phyloP scores from a whole-genome alignment of 306 rosid genomes.

The Malus asiatica region DNA sequence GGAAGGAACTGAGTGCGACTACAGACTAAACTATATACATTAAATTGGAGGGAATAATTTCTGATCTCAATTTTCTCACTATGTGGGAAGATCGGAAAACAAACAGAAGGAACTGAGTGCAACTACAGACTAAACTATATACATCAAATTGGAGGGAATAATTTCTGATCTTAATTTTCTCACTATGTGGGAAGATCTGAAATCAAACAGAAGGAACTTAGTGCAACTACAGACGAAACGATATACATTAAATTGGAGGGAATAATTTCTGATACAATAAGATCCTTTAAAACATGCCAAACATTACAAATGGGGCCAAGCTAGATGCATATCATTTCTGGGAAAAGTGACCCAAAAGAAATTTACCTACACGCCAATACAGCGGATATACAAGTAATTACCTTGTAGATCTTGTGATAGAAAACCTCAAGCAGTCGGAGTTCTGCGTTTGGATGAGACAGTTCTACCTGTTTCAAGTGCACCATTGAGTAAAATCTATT shows the following conservation, averaged over 20 bases:
- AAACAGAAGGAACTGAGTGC: background rate
- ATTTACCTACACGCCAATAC: no score
- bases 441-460: slow-evolving; percentile 78
- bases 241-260: background rate
- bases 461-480: slow-evolving; percentile 61
- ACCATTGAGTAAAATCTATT: background rate
- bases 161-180: slow-evolving; percentile 43
- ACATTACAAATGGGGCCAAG: background rate
- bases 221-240: background rate
- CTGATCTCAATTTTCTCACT: slow-evolving; percentile 51
- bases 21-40: background rate
- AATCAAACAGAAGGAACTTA: background rate
- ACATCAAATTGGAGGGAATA: background rate
- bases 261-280: background rate
- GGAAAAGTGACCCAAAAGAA: background rate
- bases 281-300: background rate
- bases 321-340: background rate
- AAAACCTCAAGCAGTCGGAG: slow-evolving; percentile 88
- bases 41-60: background rate
- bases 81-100: slow-evolving; percentile 53
- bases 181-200: slow-evolving; percentile 60
- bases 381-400: background rate
- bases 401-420: slow-evolving; percentile 95
- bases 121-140: background rate
- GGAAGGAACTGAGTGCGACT: background rate